A percentile compares a stretch with the other conserved stretches of the same genome.
phyloP scores from a whole-genome alignment of 108 stramenopile species.

The Skeletonema menzelii region DNA sequence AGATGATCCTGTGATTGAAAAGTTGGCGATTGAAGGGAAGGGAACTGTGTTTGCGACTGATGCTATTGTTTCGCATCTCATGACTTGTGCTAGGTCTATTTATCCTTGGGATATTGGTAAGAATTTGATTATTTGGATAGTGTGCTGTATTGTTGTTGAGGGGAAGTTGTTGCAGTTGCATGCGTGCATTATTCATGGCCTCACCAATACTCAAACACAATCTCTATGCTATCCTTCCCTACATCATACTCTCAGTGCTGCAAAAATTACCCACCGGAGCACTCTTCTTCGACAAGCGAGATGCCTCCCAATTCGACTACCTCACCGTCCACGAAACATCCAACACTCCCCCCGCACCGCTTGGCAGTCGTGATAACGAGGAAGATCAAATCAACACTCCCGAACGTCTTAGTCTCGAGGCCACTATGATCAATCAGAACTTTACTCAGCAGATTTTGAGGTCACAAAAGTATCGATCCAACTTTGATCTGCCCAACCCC shows the following conservation, averaged over 20 bases:
- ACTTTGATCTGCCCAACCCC: constrained; percentile 79
- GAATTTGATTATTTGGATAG: not conserved
- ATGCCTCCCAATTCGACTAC: constrained; percentile 92
- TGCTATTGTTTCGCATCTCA: constrained; percentile 93
- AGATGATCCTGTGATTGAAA: constrained; percentile 97
- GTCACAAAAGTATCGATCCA: constrained; percentile 56
- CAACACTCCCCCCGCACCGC: constrained; percentile 67
- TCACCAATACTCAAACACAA: not conserved
- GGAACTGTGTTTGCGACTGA: constrained; percentile 97
- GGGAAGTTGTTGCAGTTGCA: not conserved
- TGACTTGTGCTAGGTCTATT: constrained; percentile 94
- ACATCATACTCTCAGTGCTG: constrained; percentile 43
- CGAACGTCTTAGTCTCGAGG: constrained; percentile 91
- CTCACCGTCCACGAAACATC: constrained; percentile 92
- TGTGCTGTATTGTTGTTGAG: not conserved
- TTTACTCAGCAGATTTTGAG: constrained; percentile 97
- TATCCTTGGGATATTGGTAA: constrained; percentile 95
- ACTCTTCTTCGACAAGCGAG: constrained; percentile 97
- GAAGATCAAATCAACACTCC: constrained; percentile 87
- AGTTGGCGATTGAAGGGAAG: constrained; percentile 88
- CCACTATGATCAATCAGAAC: constrained; percentile 97
- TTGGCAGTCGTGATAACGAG: constrained; percentile 48
- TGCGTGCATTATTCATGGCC: not conserved
- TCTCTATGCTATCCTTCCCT: not conserved
- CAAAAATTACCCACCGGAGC: constrained; percentile 90